These are phyloP conservation scores for Aspergillus biplanus DNA, from an alignment of 495 filamentous ascomycete species.

Conservation along the genomic window DNA sequence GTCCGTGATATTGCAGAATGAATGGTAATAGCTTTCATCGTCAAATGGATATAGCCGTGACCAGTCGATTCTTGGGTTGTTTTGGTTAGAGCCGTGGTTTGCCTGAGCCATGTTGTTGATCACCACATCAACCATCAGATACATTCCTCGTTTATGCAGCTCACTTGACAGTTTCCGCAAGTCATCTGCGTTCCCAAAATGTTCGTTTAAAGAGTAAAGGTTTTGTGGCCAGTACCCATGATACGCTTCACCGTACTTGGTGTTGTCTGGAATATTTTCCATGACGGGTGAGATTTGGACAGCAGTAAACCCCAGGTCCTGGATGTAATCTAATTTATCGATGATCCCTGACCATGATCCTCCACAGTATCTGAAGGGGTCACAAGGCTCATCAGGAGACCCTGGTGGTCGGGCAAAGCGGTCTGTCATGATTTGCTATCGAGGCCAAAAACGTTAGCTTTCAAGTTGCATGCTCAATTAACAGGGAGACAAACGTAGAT, in stretches of 20 bases:
- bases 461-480: background rate
- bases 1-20: constrained; percentile 58
- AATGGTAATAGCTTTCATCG: constrained; percentile 59
- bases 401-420: constrained; percentile 65
- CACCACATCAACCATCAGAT: constrained; percentile 71
- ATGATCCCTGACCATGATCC: constrained; percentile 69
- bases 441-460: background rate
- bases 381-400: constrained; percentile 49
- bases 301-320: constrained; percentile 72
- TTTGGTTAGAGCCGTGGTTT: constrained; percentile 35
- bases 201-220: constrained; percentile 30
- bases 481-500: constrained; percentile 9
- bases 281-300: constrained; percentile 76
- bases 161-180: constrained; percentile 26
- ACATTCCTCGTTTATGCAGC: constrained; percentile 40
- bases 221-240: constrained; percentile 36
- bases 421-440: constrained; percentile 50
- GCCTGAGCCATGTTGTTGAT: constrained; percentile 68
- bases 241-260: constrained; percentile 50
- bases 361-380: constrained; percentile 64
- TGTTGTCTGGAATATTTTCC: constrained; percentile 54
- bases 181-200: constrained; percentile 32
- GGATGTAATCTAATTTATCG: constrained; percentile 52
- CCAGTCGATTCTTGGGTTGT: constrained; percentile 51
- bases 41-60: constrained; percentile 63